phyloP scores from a whole-genome alignment of 108 stramenopile species.

The Cyclotella baltica region DNA sequence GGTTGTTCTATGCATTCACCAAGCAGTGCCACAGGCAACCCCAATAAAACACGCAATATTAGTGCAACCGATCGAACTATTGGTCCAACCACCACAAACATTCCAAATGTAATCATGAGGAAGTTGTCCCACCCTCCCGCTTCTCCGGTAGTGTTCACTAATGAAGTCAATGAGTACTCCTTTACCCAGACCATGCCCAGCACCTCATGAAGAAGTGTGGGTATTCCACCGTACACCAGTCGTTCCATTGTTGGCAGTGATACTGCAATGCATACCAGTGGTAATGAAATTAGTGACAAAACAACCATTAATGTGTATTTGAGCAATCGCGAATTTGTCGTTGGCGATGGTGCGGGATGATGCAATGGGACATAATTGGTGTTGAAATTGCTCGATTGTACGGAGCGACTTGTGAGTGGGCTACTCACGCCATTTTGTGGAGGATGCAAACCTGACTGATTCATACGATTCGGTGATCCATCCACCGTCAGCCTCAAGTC shows the following conservation, averaged over 20 bases:
- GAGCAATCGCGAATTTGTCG: constrained; percentile 45
- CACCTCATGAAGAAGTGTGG: constrained; percentile 75
- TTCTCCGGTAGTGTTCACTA: constrained; percentile 82
- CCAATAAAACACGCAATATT: constrained; percentile 59
- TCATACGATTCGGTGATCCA: neutral
- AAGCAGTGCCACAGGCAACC: constrained; percentile 38
- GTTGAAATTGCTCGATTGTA: constrained; percentile 2
- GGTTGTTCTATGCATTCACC: constrained; percentile 52
- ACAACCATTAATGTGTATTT: constrained; percentile 38
- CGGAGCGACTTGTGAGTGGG: neutral
- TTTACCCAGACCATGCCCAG: constrained; percentile 76
- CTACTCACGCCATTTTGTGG: neutral
- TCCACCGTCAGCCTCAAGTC: neutral
- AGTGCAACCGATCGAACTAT: constrained; percentile 49
- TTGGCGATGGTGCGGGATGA: constrained; percentile 30
- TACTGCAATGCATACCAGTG: constrained; percentile 61
- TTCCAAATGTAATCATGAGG: constrained; percentile 85
- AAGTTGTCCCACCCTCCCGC: constrained; percentile 84
- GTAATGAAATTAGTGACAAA: constrained; percentile 13
- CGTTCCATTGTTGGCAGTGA: constrained; percentile 80
- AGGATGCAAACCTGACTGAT: neutral
- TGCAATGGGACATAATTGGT: neutral
- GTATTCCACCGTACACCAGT: constrained; percentile 74
- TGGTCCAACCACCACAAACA: constrained; percentile 58
- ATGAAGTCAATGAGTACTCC: constrained; percentile 68